Base-by-base conservation (phyloP, 2,329 filamentous ascomycete genomes). In the Aspergillus sojae region DNA sequence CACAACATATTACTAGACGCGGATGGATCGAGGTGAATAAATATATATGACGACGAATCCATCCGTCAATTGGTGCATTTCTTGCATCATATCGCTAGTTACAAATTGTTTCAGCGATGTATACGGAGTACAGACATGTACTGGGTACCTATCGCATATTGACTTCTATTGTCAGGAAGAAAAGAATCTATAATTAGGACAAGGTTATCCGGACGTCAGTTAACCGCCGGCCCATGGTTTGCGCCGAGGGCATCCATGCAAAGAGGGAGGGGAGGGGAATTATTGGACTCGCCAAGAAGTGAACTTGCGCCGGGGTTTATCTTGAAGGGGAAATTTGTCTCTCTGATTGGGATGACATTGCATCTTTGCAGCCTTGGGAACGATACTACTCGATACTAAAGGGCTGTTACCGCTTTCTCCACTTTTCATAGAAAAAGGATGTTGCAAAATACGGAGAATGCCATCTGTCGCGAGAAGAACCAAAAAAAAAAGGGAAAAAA, bases 181-280 rank as follows among this genome's bases (percentile, higher is more conserved):
- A 36, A 23, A 9, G 23, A 26, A 23, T 39, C 52, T 55, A 55
- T 55, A 39, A 55, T 55, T 55, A 55, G 52, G 52, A 55, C 52
- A 55, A 55, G 52, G 52, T 55, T 55, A 55, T 36, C 36, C 12
- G 52, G 52, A 55, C 52, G 52, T 55, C 52, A 55, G n/a, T 5
- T 54, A 54, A 54, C 30, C 30, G 52, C 50, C n/a, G 26, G 28
- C 52, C 52, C 30, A 36, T 23, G 52, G 52, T 54, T 54, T 54
- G 52, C 28, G 9, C n/a, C 30, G 21, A 12, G 30, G 16, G 23
- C 26, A 50, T 36, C 52, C 52, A 21, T 54, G 52, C 52, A 54
- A 19, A 55, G 48, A 30, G 19, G 26, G 14, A 50, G 28, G 16
- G 26, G 46, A 14, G 46, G 46, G 46, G 26, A 52, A 21, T 30